phyloP scores from a whole-genome alignment of 2,329 filamentous ascomycete genomes.

The Sclerotinia borealis region DNA sequence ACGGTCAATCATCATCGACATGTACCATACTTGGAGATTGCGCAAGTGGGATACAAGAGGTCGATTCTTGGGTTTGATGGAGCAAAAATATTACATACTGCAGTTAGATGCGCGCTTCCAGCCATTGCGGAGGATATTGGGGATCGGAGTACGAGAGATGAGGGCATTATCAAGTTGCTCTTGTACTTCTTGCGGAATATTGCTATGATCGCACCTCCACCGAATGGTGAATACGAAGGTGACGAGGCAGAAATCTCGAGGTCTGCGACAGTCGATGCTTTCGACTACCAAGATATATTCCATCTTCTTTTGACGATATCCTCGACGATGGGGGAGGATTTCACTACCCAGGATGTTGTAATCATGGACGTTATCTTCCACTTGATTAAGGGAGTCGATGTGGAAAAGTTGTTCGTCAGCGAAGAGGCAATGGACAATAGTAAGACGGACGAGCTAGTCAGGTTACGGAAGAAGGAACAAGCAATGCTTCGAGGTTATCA shows the following conservation, averaged over 20 bases:
- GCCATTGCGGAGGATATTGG: conserved; percentile 74
- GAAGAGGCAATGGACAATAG: conserved; percentile 63
- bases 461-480: conserved; percentile 73
- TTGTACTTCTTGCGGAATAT: conserved; percentile 88
- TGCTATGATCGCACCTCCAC: conserved; percentile 72
- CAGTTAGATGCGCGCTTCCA: conserved; percentile 74
- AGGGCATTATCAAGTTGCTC: conserved; percentile 86
- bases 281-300: conserved; percentile 86
- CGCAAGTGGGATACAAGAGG: conserved; percentile 85
- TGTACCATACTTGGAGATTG: conserved; percentile 79
- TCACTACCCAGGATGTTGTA: conserved; percentile 81
- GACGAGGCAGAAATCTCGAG: conserved; percentile 86
- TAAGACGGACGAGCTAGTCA: conserved; percentile 66
- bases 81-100: conserved; percentile 70
- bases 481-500: conserved; percentile 74
- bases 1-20: conserved; percentile 92
- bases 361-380: conserved; percentile 90
- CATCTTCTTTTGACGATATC: conserved; percentile 77
- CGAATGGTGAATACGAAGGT: conserved; percentile 69
- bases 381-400: conserved; percentile 81
- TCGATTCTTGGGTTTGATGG: conserved; percentile 79
- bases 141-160: conserved; percentile 73
- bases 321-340: conserved; percentile 91
- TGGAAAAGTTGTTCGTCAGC: conserved; percentile 78
- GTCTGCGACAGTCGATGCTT: conserved; percentile 81